Conservation (phyloP, 2,329 filamentous ascomycete genomes). For the Nothophoma quercina region DNA sequence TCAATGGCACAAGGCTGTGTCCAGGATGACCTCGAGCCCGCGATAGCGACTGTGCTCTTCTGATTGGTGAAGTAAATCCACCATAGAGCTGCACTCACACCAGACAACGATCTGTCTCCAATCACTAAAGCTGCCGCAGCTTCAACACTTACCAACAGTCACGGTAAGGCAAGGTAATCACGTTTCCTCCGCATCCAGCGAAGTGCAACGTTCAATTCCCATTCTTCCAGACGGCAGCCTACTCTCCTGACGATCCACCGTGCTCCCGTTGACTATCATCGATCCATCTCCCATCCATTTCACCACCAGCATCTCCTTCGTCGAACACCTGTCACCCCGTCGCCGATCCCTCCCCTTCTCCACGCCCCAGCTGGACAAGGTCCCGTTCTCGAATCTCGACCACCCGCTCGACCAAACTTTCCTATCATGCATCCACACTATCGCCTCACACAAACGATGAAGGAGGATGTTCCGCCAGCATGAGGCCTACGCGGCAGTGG, state of each 20-base stretch:
- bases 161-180: not conserved
- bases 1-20: not conserved
- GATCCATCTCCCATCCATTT: not conserved
- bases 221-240: not conserved
- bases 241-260: not conserved
- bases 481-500: slow-evolving; percentile 5
- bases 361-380: not conserved
- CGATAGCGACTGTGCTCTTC: not conserved
- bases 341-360: not conserved
- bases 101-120: not conserved
- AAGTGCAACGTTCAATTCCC: not conserved
- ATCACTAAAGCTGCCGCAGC: not conserved
- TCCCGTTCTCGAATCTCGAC: not conserved
- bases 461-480: not conserved
- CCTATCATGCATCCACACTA: not conserved
- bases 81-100: not conserved
- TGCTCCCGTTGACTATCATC: not conserved
- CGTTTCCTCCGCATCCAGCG: no score
- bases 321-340: not conserved
- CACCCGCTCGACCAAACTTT: not conserved
- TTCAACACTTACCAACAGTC: not conserved
- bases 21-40: not conserved
- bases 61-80: not conserved
- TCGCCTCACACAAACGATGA: slow-evolving; percentile 4
- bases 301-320: slow-evolving; percentile 1